phyloP scores from a whole-genome alignment of 371 early-diverging fungal genomes.

The Mortierella sp. region DNA sequence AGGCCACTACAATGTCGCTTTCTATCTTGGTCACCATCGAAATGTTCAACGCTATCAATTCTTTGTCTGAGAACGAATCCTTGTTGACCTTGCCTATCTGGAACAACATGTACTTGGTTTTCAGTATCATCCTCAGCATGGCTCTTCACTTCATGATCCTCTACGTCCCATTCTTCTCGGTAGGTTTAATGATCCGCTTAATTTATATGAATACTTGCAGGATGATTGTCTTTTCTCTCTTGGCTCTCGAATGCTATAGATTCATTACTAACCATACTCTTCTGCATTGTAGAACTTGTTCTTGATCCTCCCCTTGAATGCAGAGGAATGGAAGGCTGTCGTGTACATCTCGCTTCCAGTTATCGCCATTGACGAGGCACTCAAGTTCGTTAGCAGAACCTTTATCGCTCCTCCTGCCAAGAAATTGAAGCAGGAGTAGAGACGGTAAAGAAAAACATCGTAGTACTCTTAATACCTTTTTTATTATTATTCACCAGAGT shows the following conservation, averaged over 20 bases:
- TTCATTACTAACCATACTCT: neutral
- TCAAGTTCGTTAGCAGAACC: constrained; percentile 87
- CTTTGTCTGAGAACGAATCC: constrained; percentile 93
- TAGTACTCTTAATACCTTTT: too few species aligned
- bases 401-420: constrained; percentile 64
- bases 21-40: constrained; percentile 96
- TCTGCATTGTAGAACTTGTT: constrained; percentile 74
- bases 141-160: constrained; percentile 94
- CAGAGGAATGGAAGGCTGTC: constrained; percentile 93
- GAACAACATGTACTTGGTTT: constrained; percentile 90
- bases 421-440: constrained; percentile 55
- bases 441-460: too few species aligned
- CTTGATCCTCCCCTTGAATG: constrained; percentile 87
- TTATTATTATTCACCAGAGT: neutral
- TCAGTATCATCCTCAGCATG: constrained; percentile 91
- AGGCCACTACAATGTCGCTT: constrained; percentile 96
- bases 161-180: constrained; percentile 84
- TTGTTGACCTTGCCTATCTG: constrained; percentile 91
- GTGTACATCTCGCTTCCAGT: constrained; percentile 91
- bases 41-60: constrained; percentile 98
- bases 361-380: constrained; percentile 90
- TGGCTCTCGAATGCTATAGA: neutral
- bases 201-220: neutral
- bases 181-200: constrained; percentile 50
- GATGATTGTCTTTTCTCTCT: neutral